A percentile compares a stretch with the other conserved stretches of the same genome.
These are phyloP conservation scores for Nigrograna mackinnonii DNA, from an alignment of 2,329 filamentous ascomycete genomes.

Conservation along the genomic window DNA sequence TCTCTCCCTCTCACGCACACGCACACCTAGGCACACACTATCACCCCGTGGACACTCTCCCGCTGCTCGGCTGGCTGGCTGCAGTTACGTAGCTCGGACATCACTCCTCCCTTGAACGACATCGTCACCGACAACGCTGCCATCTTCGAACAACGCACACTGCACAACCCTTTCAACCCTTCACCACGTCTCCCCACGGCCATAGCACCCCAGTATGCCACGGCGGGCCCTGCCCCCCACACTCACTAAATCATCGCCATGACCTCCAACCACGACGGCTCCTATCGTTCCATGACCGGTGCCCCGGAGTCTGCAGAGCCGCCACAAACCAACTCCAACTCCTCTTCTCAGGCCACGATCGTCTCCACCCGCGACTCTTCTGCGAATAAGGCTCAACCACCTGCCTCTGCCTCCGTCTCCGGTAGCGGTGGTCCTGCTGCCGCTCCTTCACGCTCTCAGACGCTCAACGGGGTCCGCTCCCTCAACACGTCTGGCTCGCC, in stretches of 20 bases:
- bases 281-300: conserved; percentile 42
- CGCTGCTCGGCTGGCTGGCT: too few species aligned
- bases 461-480: conserved; percentile 28
- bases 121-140: too few species aligned
- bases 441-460: conserved; percentile 25
- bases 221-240: conserved; percentile 21
- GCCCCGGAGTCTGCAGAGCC: conserved; percentile 42
- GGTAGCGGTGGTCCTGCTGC: conserved; percentile 14
- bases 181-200: too few species aligned
- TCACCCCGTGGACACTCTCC: too few species aligned
- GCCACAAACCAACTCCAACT: conserved; percentile 16
- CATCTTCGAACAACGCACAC: too few species aligned
- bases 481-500: conserved; percentile 37
- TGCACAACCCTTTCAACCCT: too few species aligned
- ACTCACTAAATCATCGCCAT: conserved; percentile 18
- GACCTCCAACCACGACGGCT: conserved; percentile 31
- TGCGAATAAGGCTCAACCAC: conserved; percentile 11
- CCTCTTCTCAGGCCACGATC: conserved; percentile 10
- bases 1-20: too few species aligned
- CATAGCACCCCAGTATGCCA: conserved; percentile 30
- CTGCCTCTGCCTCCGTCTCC: conserved; percentile 11
- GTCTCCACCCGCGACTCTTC: conserved; percentile 16
- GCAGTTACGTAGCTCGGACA: too few species aligned
- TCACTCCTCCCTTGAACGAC: too few species aligned
- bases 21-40: too few species aligned